These are phyloP conservation scores for Clonostachys chloroleuca DNA, from an alignment of 2,329 filamentous ascomycete species.

Conservation along the genomic window DNA sequence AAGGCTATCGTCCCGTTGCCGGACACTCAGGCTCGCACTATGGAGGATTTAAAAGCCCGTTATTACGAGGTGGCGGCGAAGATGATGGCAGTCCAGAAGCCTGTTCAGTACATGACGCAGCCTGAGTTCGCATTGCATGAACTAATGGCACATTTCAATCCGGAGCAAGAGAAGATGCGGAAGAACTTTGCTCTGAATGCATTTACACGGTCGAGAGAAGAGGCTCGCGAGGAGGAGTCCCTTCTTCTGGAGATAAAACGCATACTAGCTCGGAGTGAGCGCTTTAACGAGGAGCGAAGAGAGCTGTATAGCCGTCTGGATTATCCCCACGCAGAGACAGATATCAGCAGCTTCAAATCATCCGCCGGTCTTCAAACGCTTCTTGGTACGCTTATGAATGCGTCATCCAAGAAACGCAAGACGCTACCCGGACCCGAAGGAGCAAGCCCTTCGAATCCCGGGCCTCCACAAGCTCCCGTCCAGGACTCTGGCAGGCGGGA, in stretches of 20 bases:
- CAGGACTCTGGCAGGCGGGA: constrained; percentile 40
- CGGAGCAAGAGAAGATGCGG: constrained; percentile 70
- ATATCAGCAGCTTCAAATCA: constrained; percentile 74
- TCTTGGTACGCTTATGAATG: constrained; percentile 75
- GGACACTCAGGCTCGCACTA: constrained; percentile 53
- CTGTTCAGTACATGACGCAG: constrained; percentile 81
- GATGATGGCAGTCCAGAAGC: constrained; percentile 76
- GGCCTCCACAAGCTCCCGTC: constrained; percentile 20
- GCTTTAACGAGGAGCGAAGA: constrained; percentile 80
- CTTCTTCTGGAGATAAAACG: constrained; percentile 87
- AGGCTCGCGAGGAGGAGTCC: constrained; percentile 88
- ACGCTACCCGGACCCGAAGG: constrained; percentile 60
- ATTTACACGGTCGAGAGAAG: constrained; percentile 75
- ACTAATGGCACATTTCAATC: constrained; percentile 81
- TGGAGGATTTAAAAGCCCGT: constrained; percentile 88
- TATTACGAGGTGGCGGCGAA: constrained; percentile 85
- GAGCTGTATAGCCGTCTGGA: constrained; percentile 87
- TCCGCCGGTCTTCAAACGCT: constrained; percentile 76
- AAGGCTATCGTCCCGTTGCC: constrained; percentile 44
- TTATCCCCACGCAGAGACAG: constrained; percentile 66
- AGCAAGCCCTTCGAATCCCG: constrained; percentile 26
- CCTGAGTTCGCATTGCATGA: constrained; percentile 81
- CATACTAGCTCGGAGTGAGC: constrained; percentile 81
- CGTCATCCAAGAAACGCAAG: constrained; percentile 84
- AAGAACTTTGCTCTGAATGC: constrained; percentile 83